These are phyloP conservation scores for Yamadazyma buinensis DNA, from an alignment of 1,139 yeast species.

Conservation along the genomic window DNA sequence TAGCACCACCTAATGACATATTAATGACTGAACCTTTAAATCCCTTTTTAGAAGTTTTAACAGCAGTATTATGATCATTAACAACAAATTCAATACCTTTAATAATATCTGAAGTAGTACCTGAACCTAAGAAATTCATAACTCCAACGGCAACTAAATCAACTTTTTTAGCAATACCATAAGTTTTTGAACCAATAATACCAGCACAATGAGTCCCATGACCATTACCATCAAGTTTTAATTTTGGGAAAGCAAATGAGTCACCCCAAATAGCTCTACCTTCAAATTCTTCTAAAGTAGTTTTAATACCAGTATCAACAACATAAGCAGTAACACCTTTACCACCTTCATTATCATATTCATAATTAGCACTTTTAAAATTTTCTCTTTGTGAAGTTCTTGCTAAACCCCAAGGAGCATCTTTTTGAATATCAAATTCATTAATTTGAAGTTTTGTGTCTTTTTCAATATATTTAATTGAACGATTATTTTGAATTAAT, in stretches of 20 bases:
- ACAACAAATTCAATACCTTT: slow-evolving; percentile 82
- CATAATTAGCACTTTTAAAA: slow-evolving; percentile 72
- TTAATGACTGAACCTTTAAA: slow-evolving; percentile 86
- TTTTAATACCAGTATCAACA: slow-evolving; percentile 88
- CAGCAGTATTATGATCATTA: slow-evolving; percentile 56
- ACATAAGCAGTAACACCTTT: slow-evolving; percentile 90
- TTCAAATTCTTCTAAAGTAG: slow-evolving; percentile 75
- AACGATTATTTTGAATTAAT: slow-evolving; percentile 66
- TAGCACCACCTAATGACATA: slow-evolving; percentile 89
- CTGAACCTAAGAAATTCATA: slow-evolving; percentile 72
- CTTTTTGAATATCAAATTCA: slow-evolving; percentile 65
- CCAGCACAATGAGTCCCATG: slow-evolving; percentile 94
- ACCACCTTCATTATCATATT: slow-evolving; percentile 82
- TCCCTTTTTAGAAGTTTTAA: slow-evolving; percentile 49
- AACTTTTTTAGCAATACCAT: slow-evolving; percentile 79
- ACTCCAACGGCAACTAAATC: slow-evolving; percentile 76
- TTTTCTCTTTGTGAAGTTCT: slow-evolving; percentile 88
- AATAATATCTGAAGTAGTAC: slow-evolving; percentile 76
- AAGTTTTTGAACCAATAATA: slow-evolving; percentile 68
- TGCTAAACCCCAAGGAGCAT: slow-evolving; percentile 96
- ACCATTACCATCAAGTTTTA: slow-evolving; percentile 87
- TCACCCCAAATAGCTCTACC: slow-evolving; percentile 96
- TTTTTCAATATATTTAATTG: slow-evolving; percentile 71
- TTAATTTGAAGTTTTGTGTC: slow-evolving; percentile 72
- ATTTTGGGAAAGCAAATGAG: slow-evolving; percentile 81